Evolutionary conservation across 768 basidiomycete species (phyloP), one percentile per base, ranked within the genome.

Genomic region (Nevesoporus exiguus): DNA sequence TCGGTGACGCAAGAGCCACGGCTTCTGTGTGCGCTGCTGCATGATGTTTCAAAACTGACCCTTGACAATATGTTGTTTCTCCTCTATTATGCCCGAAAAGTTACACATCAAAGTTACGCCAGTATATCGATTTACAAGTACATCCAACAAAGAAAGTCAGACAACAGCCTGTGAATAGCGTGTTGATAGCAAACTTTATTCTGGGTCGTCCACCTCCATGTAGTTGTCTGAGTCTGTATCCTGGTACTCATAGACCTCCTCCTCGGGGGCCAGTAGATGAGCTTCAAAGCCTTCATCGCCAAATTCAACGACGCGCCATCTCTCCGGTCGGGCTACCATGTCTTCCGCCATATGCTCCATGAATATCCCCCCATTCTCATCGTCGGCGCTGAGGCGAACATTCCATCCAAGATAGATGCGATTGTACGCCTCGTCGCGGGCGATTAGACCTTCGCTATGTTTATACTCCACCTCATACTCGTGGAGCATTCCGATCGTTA

Each of bases 321-420:
- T 63, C 49, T 84, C 84, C 24, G 74, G 70, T 21, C 72, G 67
- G 37, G 70, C 69, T 14, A 60, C 66, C 52, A 81, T 73, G 52
- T 80, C 77, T 7, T 64, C 65, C n/a, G 64, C 49, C 34, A 76
- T 61, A 64, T 73, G 71, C 21, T 67, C 71, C 66, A 80, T 75
- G 61, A 66, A 80, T 39, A 58, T 54, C 21, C 72, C 71, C 19
- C 78, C 78, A 19, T 64, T 66, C 10, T 70, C 67, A 58, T 80
- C 79, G 39, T 72, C 73, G 7, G 67, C 66, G 34, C 70, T 75
- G 44, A 84, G 67, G 19, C 69, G 59, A 50, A 89, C 77, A 58
- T 87, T 88, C 85, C 85, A 90, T 5, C 88, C 88, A 5, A 90
- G 74, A 57, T 75, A 84, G 9, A 88, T 62, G 25, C 76, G 73